phyloP scores from a whole-genome alignment of 176 grass and related monocot species.

The Olyra latifolia region DNA sequence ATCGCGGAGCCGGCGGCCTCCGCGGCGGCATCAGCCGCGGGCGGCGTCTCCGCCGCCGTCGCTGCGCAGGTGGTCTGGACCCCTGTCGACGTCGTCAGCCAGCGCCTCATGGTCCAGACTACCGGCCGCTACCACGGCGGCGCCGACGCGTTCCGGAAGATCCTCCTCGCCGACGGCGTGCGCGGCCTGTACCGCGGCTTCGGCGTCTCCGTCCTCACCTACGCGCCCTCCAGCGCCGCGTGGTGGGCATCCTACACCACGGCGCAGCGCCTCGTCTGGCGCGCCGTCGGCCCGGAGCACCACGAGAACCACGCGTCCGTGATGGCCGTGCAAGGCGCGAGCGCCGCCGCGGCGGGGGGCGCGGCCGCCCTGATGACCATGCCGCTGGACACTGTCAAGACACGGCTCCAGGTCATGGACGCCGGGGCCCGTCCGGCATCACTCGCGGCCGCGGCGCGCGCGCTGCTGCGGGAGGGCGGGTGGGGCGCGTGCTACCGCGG shows the following conservation, averaged over 20 bases:
- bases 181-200: slow-evolving; percentile 62
- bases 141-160: slow-evolving; percentile 45
- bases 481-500: slow-evolving; percentile 51
- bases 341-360: slow-evolving; percentile 53
- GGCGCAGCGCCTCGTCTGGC: slow-evolving; percentile 54
- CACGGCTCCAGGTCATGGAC: slow-evolving; percentile 63
- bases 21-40: slow-evolving; percentile 46
- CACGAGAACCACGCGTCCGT: slow-evolving; percentile 26
- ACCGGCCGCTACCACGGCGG: slow-evolving; percentile 37
- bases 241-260: slow-evolving; percentile 64
- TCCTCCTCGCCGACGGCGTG: slow-evolving; percentile 49
- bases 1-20: slow-evolving; percentile 48
- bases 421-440: background rate
- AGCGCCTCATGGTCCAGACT: slow-evolving; percentile 63
- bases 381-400: slow-evolving; percentile 73
- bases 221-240: slow-evolving; percentile 63
- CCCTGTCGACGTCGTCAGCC: slow-evolving; percentile 61
- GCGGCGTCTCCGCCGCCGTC: slow-evolving; percentile 49
- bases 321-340: slow-evolving; percentile 55
- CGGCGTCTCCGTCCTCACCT: slow-evolving; percentile 63
- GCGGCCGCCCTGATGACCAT: slow-evolving; percentile 59
- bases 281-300: slow-evolving; percentile 16
- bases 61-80: slow-evolving; percentile 68
- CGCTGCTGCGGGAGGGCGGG: slow-evolving; percentile 49
- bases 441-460: slow-evolving; percentile 34